A percentile compares a stretch with the other conserved stretches of the same genome.
phyloP scores from a whole-genome alignment of 108 stramenopile species.

The Fistulifera solaris region DNA sequence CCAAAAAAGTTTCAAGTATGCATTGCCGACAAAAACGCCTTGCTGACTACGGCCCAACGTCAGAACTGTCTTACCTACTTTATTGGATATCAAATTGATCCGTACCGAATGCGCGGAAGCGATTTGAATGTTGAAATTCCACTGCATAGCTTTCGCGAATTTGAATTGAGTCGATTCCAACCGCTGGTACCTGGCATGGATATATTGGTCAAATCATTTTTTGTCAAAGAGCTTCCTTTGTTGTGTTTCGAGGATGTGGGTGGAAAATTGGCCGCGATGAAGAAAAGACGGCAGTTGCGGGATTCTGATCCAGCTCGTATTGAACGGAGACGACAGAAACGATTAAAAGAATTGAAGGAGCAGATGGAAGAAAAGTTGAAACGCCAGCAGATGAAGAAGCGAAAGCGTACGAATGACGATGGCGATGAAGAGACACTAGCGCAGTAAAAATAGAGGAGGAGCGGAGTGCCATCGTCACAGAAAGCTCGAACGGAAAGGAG shows the following conservation, averaged over 20 bases:
- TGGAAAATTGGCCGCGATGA: constrained; percentile 78
- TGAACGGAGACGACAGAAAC: constrained; percentile 44
- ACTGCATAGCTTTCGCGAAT: constrained; percentile 76
- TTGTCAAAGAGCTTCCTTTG: constrained; percentile 63
- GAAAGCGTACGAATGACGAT: constrained; percentile 16
- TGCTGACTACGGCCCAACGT: constrained; percentile 68
- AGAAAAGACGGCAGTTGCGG: constrained; percentile 56
- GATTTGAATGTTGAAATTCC: constrained; percentile 76
- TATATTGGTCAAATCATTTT: constrained; percentile 59
- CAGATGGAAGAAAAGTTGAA: constrained; percentile 72
- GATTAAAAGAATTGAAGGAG: constrained; percentile 59
- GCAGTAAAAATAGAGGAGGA: constrained; percentile 9
- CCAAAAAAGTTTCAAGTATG: constrained; percentile 83
- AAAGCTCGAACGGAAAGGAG: background rate
- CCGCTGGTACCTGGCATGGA: constrained; percentile 76
- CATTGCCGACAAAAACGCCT: constrained; percentile 60
- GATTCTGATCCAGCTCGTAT: constrained; percentile 68
- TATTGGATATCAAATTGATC: constrained; percentile 74
- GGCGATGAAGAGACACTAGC: constrained; percentile 14
- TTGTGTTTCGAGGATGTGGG: constrained; percentile 70
- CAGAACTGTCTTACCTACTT: constrained; percentile 75
- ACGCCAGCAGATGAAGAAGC: constrained; percentile 19
- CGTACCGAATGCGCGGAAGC: constrained; percentile 71
- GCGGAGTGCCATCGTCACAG: constrained; percentile 13
- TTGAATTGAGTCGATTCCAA: constrained; percentile 64